Conservation (phyloP, 2,329 filamentous ascomycete genomes). For the Pestalotiopsis sp. region DNA sequence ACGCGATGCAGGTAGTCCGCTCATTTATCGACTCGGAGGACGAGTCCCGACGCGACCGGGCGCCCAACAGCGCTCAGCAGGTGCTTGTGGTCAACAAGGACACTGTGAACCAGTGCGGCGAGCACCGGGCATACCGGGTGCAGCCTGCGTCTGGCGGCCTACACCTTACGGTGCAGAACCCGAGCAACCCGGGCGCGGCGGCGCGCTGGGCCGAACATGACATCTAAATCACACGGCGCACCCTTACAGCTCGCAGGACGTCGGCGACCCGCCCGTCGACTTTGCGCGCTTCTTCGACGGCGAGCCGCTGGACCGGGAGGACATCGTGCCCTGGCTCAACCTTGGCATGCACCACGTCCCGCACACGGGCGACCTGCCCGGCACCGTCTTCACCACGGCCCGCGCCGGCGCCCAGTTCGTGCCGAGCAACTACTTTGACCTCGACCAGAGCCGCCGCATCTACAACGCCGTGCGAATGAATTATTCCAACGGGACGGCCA, state of each 20-base stretch:
- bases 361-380: conserved; percentile 52
- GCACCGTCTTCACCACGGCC: conserved; percentile 50
- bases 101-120: conserved; percentile 51
- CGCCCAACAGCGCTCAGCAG: conserved; percentile 44
- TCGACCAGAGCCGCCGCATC: conserved; percentile 38
- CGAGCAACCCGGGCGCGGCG: conserved; percentile 43
- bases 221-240: conserved; percentile 48
- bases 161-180: conserved; percentile 50
- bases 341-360: conserved; percentile 60
- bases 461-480: conserved; percentile 41
- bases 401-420: conserved; percentile 43
- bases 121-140: conserved; percentile 52
- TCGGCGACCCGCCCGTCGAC: conserved; percentile 47
- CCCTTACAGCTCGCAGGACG: conserved; percentile 44
- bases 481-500: conserved; percentile 33
- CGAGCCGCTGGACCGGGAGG: conserved; percentile 42
- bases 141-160: conserved; percentile 37
- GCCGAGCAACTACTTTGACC: conserved; percentile 44
- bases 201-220: conserved; percentile 51
- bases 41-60: conserved; percentile 47
- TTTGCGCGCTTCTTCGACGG: conserved; percentile 50
- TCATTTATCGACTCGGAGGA: conserved; percentile 42
- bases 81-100: conserved; percentile 53
- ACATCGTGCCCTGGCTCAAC: conserved; percentile 54
- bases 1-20: conserved; percentile 50